Evolutionary conservation across 768 basidiomycete genomes (phyloP), one percentile per base, ranked within the genome.

Genomic region (Lyophyllum decastes): DNA sequence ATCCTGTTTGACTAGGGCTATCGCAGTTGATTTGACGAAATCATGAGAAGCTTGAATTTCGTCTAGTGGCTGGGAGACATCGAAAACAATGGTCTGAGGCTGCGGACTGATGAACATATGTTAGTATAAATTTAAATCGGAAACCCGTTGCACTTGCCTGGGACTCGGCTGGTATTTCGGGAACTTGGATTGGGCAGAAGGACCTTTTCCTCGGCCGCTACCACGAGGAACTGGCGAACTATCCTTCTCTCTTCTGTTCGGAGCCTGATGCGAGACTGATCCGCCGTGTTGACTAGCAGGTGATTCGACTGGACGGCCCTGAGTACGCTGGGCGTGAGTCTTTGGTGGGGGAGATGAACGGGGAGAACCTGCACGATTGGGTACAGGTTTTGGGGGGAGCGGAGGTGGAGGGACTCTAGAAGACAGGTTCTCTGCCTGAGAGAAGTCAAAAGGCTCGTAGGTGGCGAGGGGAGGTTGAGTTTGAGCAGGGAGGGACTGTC

Each of bases 1-100:
- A 58, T 94, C 92, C 61, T 94, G 91, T 72, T 87, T 90, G 68
- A 94, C 90, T 48, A 94, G 80, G 16, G 92, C 92, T 53, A 94
- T 94, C 2, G 92, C 91, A 0, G 92, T 94, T n/a, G 90, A 90
- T 68, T 92, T 92, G 65, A 92, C 89, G 4, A 80, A 82, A 61
- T 94, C 92, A 8, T 80, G 82, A 52, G 86, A 79, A 8, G 92
- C 89, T 67, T 90, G 87, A 40, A 92, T 82, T 57, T 92, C 88
- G 21, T 87, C 87, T 58, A 91, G 76, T 19, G 83, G 70, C 61
- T 86, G 87, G 16, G 88, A 80, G 22, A 92, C 89, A 72, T 94
- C 92, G 62, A 92, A 85, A 19, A 89, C 70, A 55, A 93, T 85
- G 12, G 76, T 84, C 66, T 92, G 90, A 11, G 82, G 72, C 64